A percentile compares a stretch with the other conserved stretches of the same genome.
These are phyloP conservation scores for Kwoniella shandongensis DNA, from an alignment of 768 basidiomycete genomes.

Conservation along the genomic window DNA sequence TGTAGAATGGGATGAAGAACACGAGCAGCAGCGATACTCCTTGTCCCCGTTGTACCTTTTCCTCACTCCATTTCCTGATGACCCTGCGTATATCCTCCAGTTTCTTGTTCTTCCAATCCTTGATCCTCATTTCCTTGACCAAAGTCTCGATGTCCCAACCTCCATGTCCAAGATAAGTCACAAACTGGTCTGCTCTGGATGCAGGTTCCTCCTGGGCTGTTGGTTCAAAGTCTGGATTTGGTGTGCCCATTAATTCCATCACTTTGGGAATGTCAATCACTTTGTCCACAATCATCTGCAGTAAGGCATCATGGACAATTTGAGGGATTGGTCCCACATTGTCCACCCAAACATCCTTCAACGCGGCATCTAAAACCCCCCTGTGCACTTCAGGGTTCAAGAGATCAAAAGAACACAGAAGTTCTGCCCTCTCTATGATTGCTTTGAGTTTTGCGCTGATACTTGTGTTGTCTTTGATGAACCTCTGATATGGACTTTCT, in stretches of 20 bases:
- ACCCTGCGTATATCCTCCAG: background rate
- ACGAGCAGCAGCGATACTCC: constrained; percentile 1
- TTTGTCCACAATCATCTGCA: constrained; percentile 4
- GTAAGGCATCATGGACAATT: constrained; percentile 1
- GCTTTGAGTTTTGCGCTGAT: constrained; percentile 4
- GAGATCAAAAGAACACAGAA: constrained; percentile 6
- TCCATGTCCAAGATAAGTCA: background rate
- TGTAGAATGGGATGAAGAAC: constrained; percentile 4
- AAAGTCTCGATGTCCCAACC: background rate
- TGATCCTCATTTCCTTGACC: background rate
- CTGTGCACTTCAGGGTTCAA: background rate
- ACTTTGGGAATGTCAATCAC: constrained; percentile 4
- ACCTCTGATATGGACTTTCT: constrained; percentile 2
- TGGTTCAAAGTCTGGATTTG: constrained; percentile 1
- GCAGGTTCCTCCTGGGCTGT: background rate
- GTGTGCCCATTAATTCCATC: background rate
- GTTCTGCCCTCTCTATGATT: constrained; percentile 6
- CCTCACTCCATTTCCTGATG: background rate
- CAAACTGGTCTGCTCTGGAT: background rate
- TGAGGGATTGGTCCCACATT: constrained; percentile 3
- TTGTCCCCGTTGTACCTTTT: background rate
- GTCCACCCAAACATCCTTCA: constrained; percentile 4
- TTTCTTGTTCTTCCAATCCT: constrained; percentile 5
- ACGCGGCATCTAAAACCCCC: background rate
- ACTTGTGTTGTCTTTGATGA: background rate